phyloP scores from a whole-genome alignment of 768 basidiomycete genomes.

The Lyophyllum shimeji region DNA sequence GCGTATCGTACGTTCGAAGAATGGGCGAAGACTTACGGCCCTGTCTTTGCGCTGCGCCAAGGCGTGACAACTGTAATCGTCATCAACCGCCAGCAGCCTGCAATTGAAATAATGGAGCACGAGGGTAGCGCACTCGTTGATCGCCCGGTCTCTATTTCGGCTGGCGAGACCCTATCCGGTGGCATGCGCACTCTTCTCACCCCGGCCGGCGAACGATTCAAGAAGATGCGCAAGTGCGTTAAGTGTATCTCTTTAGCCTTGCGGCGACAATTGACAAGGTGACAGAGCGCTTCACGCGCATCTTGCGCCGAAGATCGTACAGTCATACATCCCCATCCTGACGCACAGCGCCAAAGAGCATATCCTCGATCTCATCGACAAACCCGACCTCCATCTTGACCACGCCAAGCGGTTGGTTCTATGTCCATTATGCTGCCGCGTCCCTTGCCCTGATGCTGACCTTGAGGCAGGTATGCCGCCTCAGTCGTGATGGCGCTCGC shows the following conservation, averaged over 20 bases:
- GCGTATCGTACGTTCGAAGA: conserved; percentile 54
- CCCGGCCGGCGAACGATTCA: conserved; percentile 57
- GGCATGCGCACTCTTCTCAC: conserved; percentile 59
- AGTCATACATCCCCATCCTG: conserved; percentile 48
- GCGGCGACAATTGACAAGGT: background rate
- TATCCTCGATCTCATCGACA: conserved; percentile 41
- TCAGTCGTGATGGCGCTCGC: conserved; percentile 51
- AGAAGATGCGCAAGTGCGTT: conserved; percentile 55
- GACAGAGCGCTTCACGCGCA: conserved; percentile 59
- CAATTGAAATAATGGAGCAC: conserved; percentile 66
- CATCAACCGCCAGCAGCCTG: conserved; percentile 52
- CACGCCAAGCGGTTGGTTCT: conserved; percentile 41
- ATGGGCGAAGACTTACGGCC: conserved; percentile 61
- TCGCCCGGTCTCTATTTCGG: conserved; percentile 54
- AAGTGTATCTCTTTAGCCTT: background rate
- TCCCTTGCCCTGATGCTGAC: background rate
- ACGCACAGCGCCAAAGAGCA: conserved; percentile 43
- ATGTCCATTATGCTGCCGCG: background rate
- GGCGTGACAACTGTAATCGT: conserved; percentile 46
- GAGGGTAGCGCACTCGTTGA: conserved; percentile 56
- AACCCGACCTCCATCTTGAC: conserved; percentile 48
- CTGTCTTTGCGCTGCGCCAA: conserved; percentile 55
- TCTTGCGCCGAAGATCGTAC: conserved; percentile 51
- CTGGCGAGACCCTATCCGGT: conserved; percentile 57
- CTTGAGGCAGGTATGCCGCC: conserved; percentile 40